Evolutionary conservation across 169 alveolate species (phyloP).

Genomic region (Eimeria maxima): DNA sequence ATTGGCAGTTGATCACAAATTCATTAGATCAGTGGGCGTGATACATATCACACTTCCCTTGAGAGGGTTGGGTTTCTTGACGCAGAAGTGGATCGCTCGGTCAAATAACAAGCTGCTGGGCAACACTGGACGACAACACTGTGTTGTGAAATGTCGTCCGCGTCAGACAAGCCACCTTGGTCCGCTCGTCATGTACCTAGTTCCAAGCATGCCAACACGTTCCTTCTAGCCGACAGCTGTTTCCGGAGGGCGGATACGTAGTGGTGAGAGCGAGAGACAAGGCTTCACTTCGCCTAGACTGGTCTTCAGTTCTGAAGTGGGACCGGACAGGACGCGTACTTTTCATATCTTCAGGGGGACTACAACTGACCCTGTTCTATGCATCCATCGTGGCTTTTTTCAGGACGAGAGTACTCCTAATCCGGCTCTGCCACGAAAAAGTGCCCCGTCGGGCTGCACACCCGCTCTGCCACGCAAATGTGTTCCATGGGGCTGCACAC

Average conservation of each 20-base stretch:
- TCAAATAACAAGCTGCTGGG: not conserved
- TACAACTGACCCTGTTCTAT: too few relatives aligned
- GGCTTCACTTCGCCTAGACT: not conserved
- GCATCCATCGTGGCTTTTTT: not conserved
- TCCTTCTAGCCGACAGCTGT: not conserved
- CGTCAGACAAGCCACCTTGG: too few relatives aligned
- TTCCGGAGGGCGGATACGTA: not conserved
- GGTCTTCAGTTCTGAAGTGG: not conserved
- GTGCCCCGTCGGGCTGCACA: not conserved
- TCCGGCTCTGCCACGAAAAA: not conserved
- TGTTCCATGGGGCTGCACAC: conserved; percentile 50
- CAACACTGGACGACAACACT: not conserved
- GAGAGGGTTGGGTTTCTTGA: not conserved
- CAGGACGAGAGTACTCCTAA: not conserved
- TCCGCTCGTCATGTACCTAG: too few relatives aligned
- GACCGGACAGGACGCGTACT: not conserved
- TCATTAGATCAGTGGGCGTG: not conserved
- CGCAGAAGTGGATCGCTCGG: too few relatives aligned
- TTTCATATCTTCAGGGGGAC: not conserved
- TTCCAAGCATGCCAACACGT: too few relatives aligned
- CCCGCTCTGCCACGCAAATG: not conserved
- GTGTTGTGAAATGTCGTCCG: too few relatives aligned
- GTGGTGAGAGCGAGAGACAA: not conserved
- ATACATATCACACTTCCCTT: not conserved
- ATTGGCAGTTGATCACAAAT: not conserved